Conservation (phyloP, 495 filamentous ascomycete genomes). For the Aspergillus wentii region DNA sequence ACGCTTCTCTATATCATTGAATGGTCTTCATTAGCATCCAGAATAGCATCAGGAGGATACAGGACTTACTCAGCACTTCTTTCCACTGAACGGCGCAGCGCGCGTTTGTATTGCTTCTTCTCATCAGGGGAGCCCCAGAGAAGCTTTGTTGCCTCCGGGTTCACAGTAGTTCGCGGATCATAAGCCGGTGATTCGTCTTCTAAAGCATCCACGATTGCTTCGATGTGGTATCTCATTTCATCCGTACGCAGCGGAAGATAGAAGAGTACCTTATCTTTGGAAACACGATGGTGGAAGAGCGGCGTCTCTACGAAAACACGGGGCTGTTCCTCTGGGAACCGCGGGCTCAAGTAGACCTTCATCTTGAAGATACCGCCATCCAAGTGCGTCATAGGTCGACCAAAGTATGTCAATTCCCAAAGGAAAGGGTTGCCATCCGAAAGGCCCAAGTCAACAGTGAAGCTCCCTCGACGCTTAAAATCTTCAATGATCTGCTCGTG, state of each 20-base stretch:
- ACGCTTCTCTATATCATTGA: constrained; percentile 1
- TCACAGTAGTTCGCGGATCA: constrained; percentile 84
- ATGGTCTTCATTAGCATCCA: not conserved
- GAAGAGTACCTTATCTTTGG: constrained; percentile 71
- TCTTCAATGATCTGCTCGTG: constrained; percentile 76
- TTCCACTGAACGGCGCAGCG: constrained; percentile 60
- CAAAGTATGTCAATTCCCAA: constrained; percentile 74
- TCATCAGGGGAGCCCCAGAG: constrained; percentile 82
- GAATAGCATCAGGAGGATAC: not conserved
- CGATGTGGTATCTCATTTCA: constrained; percentile 79
- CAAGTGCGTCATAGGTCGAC: constrained; percentile 85
- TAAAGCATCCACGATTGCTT: constrained; percentile 74
- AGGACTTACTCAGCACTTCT: constrained; percentile 45
- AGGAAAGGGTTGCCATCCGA: constrained; percentile 54
- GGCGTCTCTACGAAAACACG: constrained; percentile 74
- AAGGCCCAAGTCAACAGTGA: constrained; percentile 69
- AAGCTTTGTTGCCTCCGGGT: constrained; percentile 78
- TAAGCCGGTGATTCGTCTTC: constrained; percentile 86
- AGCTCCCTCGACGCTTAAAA: constrained; percentile 61
- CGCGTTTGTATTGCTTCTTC: constrained; percentile 77
- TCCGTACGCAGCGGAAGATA: constrained; percentile 72
- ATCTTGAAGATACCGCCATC: constrained; percentile 89
- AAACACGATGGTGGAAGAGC: constrained; percentile 86
- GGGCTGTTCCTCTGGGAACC: constrained; percentile 89
- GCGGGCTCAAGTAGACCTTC: constrained; percentile 75